These are phyloP conservation scores for Handroanthus guayacan DNA, from an alignment of 257 asterid genomes.

Conservation along the genomic window DNA sequence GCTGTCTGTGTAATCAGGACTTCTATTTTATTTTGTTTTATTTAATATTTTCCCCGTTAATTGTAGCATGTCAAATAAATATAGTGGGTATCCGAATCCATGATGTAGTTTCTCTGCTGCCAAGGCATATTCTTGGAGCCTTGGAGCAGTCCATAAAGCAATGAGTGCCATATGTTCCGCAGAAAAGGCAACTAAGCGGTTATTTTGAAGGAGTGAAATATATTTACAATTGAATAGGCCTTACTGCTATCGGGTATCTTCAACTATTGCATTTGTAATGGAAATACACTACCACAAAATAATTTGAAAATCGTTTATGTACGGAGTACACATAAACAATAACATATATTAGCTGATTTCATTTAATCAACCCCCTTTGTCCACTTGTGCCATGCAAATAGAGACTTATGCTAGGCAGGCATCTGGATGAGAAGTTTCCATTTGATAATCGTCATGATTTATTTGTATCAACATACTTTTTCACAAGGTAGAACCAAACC, in stretches of 20 bases:
- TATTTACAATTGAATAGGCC: background rate
- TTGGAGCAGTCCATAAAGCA: background rate
- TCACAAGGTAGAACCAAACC: constrained; percentile 99
- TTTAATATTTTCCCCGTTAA: background rate
- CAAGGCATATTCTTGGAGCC: constrained; percentile 7
- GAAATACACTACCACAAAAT: constrained; percentile 5
- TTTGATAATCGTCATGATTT: constrained; percentile 33
- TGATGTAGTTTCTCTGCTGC: constrained; percentile 7
- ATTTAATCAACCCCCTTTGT: background rate
- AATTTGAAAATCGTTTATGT: background rate
- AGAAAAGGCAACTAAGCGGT: background rate
- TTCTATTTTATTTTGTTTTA: too few species aligned
- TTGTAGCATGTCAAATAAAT: background rate
- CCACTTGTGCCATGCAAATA: background rate
- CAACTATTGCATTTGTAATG: background rate
- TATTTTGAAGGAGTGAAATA: background rate
- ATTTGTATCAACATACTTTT: constrained; percentile 49
- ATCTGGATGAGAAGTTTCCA: constrained; percentile 22
- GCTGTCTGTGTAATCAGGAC: background rate
- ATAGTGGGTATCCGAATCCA: background rate
- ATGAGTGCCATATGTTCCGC: background rate
- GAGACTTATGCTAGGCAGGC: background rate
- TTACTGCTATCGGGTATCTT: background rate
- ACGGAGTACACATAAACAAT: background rate
- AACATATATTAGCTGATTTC: background rate